Evolutionary conservation across 768 basidiomycete genomes (phyloP).

Genomic region (Ramaria rubella): DNA sequence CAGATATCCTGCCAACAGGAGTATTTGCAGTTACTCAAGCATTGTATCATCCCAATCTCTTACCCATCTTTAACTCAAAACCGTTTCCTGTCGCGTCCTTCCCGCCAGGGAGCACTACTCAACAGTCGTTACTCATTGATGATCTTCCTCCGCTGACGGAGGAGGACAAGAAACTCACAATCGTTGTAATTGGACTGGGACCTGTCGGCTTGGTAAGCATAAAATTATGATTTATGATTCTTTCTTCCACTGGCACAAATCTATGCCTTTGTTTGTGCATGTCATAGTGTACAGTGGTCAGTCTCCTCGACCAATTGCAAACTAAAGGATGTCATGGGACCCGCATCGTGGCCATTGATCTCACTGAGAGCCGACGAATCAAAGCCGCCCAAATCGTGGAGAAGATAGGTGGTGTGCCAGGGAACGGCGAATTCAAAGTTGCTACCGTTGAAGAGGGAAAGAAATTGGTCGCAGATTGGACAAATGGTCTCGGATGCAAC

Average conservation of each 20-base stretch:
- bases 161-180: conserved; percentile 47
- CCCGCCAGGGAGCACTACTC: not conserved
- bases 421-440: conserved; percentile 44
- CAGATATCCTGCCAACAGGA: conserved; percentile 77
- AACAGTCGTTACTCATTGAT: not conserved
- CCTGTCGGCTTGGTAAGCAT: conserved; percentile 64
- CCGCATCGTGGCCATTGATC: conserved; percentile 61
- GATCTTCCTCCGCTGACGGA: conserved; percentile 10
- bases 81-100: conserved; percentile 51
- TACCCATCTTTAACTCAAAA: conserved; percentile 49
- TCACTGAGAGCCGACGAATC: conserved; percentile 45
- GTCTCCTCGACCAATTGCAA: conserved; percentile 54
- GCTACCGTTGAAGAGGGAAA: conserved; percentile 48
- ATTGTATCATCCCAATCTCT: conserved; percentile 63
- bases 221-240: not conserved
- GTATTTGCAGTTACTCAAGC: conserved; percentile 71
- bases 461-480: conserved; percentile 43
- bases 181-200: conserved; percentile 69
- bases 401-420: conserved; percentile 39
- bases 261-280: not conserved
- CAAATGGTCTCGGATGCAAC: conserved; percentile 52
- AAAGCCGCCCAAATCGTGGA: conserved; percentile 56
- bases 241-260: no score
- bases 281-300: conserved; percentile 52
- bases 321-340: conserved; percentile 36